Evolutionary conservation across 441 rosid genomes (phyloP), one percentile per base, ranked within the genome.

Genomic region (California macrophylla): DNA sequence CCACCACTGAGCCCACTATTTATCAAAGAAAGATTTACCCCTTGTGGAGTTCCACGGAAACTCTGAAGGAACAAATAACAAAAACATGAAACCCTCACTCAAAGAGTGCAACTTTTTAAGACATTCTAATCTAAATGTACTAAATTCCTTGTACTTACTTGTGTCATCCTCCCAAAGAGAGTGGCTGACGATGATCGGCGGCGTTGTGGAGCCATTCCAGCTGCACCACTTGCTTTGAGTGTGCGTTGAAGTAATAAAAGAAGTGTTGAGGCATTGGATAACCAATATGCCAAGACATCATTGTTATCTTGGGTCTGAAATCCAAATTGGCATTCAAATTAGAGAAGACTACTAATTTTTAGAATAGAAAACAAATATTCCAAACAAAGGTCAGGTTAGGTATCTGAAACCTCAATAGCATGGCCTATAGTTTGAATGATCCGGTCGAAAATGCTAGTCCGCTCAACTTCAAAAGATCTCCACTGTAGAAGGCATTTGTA

Each of bases 381-480:
- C n/a, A 2, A 18, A 36, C 18, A 18, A 18, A 63, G 28, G 60
- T 24, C 71, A 72, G 69, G 66, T 69, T 72, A 50, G 54, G 64
- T 54, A 73, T 80, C 68, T 70, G 81, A 64, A 58, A 95, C 99
- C 95, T 92, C 99, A 72, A 92, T 95, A 61, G 99, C 97, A 67
- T 86, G 85, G 75, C 97, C 96, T 69, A 90, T 90, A 38, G 95
- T 87, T 80, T 92, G 98, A 82, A 95, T 92, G 78, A 95, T 90
- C 62, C 95, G 86, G 81, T 92, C 98, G 64, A 95, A 95, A 66
- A 95, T 96, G 26, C 93, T 90, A 7, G 98, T 92, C 40, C 98
- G 66, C 81, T 92, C 99, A 66, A 95, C 99, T 84, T 95, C 99
- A 77, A 95, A 95, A 28, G 98, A 95, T 78, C 99, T 83, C 99